These are phyloP conservation scores for Lindgomyces ingoldianus DNA, from an alignment of 495 filamentous ascomycete genomes.

Conservation along the genomic window DNA sequence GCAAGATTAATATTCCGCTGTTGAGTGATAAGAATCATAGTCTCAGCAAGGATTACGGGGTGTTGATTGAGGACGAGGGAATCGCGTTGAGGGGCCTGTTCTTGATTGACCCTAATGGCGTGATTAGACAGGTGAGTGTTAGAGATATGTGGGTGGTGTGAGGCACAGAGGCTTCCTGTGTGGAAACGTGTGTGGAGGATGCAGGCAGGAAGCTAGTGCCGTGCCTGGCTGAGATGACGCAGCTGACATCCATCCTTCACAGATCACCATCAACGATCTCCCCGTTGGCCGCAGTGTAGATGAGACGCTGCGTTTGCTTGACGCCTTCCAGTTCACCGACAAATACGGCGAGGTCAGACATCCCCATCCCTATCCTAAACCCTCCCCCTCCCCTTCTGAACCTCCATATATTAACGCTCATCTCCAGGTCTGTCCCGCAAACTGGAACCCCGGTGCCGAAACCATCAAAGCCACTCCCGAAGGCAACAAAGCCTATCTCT, in stretches of 20 bases:
- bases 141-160: background rate
- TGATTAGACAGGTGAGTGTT: conserved; percentile 50
- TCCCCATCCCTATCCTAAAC: background rate
- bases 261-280: conserved; percentile 61
- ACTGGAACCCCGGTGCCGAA: conserved; percentile 56
- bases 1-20: conserved; percentile 55
- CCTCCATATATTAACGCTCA: background rate
- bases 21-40: conserved; percentile 59
- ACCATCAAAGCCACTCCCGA: conserved; percentile 52
- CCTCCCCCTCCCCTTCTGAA: background rate
- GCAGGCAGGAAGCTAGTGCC: background rate
- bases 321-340: conserved; percentile 63
- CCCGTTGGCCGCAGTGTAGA: conserved; percentile 61
- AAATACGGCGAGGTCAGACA: conserved; percentile 57
- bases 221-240: background rate
- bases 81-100: conserved; percentile 60
- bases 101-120: conserved; percentile 60
- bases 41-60: conserved; percentile 57
- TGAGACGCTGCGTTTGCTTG: conserved; percentile 58
- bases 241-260: conserved; percentile 1
- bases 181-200: background rate
- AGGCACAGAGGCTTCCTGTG: background rate
- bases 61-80: conserved; percentile 60
- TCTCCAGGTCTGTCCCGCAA: conserved; percentile 50
- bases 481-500: conserved; percentile 39